phyloP scores from a whole-genome alignment of 2,329 filamentous ascomycete genomes.

The Diaporthe citri region DNA sequence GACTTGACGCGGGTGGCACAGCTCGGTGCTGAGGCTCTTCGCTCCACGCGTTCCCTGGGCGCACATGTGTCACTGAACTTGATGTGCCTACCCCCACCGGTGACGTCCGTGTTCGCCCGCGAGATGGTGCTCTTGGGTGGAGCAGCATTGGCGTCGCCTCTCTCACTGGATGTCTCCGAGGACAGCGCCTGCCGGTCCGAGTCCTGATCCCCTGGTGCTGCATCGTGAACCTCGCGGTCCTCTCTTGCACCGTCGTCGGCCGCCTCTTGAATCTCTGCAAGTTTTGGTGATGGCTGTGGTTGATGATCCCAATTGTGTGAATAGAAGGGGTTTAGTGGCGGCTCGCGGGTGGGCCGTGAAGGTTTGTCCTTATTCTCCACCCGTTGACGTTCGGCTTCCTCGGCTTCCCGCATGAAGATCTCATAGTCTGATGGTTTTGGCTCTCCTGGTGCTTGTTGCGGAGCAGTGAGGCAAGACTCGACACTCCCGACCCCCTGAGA shows the following conservation, averaged over 20 bases:
- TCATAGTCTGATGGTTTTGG: conserved; percentile 31
- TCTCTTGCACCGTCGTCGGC: neutral
- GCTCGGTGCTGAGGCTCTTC: conserved; percentile 31
- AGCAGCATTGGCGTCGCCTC: neutral
- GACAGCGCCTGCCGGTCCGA: conserved; percentile 14
- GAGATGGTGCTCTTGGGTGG: conserved; percentile 10
- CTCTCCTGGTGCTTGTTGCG: neutral
- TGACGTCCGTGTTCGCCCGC: conserved; percentile 12
- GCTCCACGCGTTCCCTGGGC: conserved; percentile 1
- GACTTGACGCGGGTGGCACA: conserved; percentile 33
- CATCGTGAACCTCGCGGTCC: neutral
- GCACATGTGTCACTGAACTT: conserved; percentile 30
- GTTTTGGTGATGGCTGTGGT: conserved; percentile 5
- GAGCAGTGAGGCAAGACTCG: neutral
- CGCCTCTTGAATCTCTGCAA: conserved; percentile 35
- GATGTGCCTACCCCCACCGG: conserved; percentile 26
- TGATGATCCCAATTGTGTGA: conserved; percentile 27
- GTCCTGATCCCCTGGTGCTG: neutral
- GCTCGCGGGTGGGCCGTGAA: conserved; percentile 8
- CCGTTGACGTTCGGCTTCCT: conserved; percentile 30
- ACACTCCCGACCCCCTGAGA: neutral
- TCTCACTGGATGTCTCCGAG: neutral
- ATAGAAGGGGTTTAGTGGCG: conserved; percentile 36
- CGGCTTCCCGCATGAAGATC: conserved; percentile 33
- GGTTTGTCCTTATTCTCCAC: neutral